Evolutionary conservation across 495 filamentous ascomycete species (phyloP), one percentile per base, ranked within the genome.

Genomic region (Penicillium bovifimosum): DNA sequence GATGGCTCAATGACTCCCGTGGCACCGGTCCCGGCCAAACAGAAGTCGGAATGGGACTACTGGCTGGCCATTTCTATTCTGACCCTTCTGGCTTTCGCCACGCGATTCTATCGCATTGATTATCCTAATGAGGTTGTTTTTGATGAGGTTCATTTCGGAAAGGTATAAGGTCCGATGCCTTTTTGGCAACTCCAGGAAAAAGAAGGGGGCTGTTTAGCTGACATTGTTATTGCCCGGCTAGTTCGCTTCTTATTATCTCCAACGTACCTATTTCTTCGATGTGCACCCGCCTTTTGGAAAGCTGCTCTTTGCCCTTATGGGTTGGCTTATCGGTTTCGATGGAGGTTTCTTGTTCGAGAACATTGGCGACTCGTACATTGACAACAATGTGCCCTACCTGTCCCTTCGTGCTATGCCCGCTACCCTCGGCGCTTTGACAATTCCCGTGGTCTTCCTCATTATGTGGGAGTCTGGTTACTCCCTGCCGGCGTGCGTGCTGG

Each of bases 401-500:
- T 88, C 91, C 47, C 95, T 96, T 68, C 87, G 93, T 43, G 88
- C 91, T 29, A 82, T 99, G 82, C 95, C 93, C 10, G 93, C 93
- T 39, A 77, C 91, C 32, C 81, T 97, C 55, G 93, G 93, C 54
- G 84, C 95, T 45, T 72, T 97, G 55, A 97, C 95, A 1, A 90
- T 99, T 40, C 86, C 92, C n/a, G 87, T 91, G 16, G 85, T 90
- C 13, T 99, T 93, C 70, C 66, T 95, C 70, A 97, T 95, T 59
- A 99, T 99, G 93, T 97, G 93, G 93, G 93, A 99, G 72, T 96
- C 91, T 10, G 95, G 91, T 47, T 99, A 97, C 62, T 95, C 90
- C 36, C 75, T 99, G 16, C 93, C 93, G 5, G 95, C 93, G 47
- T 95, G 88, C 65, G 77, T 96, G 35, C 75, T 95, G 53, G 87